Conservation (phyloP, 2,329 filamentous ascomycete genomes). For the Colletotrichum theobromicola region DNA sequence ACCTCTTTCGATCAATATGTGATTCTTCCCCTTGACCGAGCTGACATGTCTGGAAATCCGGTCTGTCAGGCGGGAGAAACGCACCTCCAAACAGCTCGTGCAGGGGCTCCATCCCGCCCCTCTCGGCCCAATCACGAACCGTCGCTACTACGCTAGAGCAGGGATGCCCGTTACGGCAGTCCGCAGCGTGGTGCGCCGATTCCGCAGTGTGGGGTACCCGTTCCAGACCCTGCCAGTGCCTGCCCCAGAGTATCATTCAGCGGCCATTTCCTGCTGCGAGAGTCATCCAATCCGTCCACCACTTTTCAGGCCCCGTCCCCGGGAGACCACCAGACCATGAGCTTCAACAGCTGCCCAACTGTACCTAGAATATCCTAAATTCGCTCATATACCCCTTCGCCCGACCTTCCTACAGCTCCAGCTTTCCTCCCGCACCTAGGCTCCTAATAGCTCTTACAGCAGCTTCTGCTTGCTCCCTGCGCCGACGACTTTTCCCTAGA, state of each 20-base stretch:
- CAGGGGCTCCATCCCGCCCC: neutral
- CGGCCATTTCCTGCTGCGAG: slow-evolving; percentile 12
- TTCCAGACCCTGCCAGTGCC: slow-evolving; percentile 12
- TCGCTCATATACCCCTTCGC: slow-evolving; percentile 7
- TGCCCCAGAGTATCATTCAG: slow-evolving; percentile 12
- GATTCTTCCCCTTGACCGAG: neutral
- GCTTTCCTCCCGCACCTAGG: neutral
- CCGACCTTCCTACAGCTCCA: neutral
- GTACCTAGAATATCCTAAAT: neutral
- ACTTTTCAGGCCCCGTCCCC: neutral
- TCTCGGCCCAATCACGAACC: neutral
- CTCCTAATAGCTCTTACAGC: neutral
- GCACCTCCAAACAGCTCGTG: neutral
- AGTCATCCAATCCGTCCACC: slow-evolving; percentile 20
- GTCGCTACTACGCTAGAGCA: neutral
- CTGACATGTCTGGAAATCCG: neutral
- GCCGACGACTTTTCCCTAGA: neutral
- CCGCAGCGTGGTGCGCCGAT: slow-evolving; percentile 21
- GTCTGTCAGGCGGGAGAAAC: neutral
- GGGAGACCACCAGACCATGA: neutral
- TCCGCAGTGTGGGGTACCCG: slow-evolving; percentile 22
- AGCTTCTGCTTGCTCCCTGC: neutral
- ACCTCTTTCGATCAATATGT: neutral
- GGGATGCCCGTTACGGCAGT: slow-evolving; percentile 19
- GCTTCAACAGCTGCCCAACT: slow-evolving; percentile 21